Conservation (phyloP, 2,329 filamentous ascomycete genomes). For the Knoxdaviesia proteae region DNA sequence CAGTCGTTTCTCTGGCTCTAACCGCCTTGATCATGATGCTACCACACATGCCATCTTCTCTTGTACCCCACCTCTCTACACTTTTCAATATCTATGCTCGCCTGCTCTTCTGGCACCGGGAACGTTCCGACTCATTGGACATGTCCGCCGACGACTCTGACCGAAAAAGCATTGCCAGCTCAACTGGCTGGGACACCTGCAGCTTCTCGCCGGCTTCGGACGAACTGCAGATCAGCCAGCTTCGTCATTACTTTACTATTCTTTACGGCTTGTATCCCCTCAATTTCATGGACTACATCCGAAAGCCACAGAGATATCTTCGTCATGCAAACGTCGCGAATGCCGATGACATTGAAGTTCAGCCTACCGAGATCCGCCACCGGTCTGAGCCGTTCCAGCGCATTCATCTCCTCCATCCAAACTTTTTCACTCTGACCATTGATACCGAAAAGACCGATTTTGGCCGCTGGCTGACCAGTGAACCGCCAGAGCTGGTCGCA, state of each 20-base stretch:
- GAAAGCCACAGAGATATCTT: constrained; percentile 61
- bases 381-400: constrained; percentile 56
- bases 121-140: constrained; percentile 21
- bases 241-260: constrained; percentile 60
- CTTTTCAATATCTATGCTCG: constrained; percentile 69
- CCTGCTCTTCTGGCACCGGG: constrained; percentile 56
- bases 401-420: constrained; percentile 59
- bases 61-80: constrained; percentile 46
- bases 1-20: constrained; percentile 53
- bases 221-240: constrained; percentile 40
- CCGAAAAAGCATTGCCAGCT: constrained; percentile 8
- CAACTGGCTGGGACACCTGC: constrained; percentile 41
- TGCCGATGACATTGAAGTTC: constrained; percentile 55
- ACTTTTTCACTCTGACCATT: constrained; percentile 60
- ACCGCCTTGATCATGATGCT: constrained; percentile 63
- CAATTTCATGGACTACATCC: constrained; percentile 72
- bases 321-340: constrained; percentile 50
- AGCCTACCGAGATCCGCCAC: constrained; percentile 56
- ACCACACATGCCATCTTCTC: constrained; percentile 56
- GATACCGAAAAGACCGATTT: constrained; percentile 62
- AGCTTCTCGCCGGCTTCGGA: constrained; percentile 40
- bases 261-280: constrained; percentile 68
- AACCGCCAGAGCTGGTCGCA: constrained; percentile 59
- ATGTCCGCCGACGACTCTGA: constrained; percentile 11
- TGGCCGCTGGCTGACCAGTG: constrained; percentile 59